Conservation (phyloP, 2,329 filamentous ascomycete genomes). For the Neocatenulostroma microsporum region DNA sequence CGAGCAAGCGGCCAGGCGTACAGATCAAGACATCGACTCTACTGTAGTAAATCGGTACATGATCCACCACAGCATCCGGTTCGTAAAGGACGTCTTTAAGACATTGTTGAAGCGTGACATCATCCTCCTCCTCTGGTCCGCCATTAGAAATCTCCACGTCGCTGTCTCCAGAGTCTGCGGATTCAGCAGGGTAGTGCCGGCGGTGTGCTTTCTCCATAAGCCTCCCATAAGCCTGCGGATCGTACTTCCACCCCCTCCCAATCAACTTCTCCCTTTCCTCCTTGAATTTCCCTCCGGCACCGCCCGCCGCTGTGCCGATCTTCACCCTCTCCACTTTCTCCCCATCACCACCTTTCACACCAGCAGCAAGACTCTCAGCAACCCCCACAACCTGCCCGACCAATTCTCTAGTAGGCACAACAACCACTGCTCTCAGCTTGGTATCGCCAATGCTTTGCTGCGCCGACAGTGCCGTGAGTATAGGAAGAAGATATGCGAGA, state of each 20-base stretch:
- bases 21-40: conserved; percentile 84
- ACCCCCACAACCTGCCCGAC: conserved; percentile 71
- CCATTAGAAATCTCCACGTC: too few relatives aligned
- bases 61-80: conserved; percentile 44
- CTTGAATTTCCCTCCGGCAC: conserved; percentile 62
- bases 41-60: conserved; percentile 59
- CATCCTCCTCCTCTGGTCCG: conserved; percentile 32
- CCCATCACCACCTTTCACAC: conserved; percentile 54
- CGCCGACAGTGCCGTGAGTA: conserved; percentile 68
- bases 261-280: conserved; percentile 57
- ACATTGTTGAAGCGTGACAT: conserved; percentile 21
- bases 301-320: conserved; percentile 76
- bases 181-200: conserved; percentile 25
- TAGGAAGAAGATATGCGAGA: conserved; percentile 78
- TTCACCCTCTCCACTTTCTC: conserved; percentile 54
- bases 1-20: conserved; percentile 84
- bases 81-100: conserved; percentile 15
- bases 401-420: conserved; percentile 68
- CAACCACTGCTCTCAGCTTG: conserved; percentile 69
- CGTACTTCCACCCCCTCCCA: conserved; percentile 52
- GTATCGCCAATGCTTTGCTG: too few relatives aligned
- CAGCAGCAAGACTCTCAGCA: conserved; percentile 69
- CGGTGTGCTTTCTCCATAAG: conserved; percentile 36
- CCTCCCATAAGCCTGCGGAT: conserved; percentile 51
- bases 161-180: too few relatives aligned